A percentile compares a stretch with the other conserved stretches of the same genome.
These are phyloP conservation scores for Cladosporium velox DNA, from an alignment of 2,329 filamentous ascomycete genomes.

Conservation along the genomic window DNA sequence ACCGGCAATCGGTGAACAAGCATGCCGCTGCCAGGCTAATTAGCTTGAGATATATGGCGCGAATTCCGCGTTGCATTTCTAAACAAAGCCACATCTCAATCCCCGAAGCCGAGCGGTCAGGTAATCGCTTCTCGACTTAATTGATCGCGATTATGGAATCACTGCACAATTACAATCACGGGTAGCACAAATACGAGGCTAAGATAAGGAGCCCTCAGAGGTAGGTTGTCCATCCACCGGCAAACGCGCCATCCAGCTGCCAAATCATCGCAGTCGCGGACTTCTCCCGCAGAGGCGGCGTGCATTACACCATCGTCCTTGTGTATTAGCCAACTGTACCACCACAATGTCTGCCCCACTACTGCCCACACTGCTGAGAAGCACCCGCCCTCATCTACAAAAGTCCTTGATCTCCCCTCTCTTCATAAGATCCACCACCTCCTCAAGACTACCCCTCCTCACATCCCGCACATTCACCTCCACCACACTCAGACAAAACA, in stretches of 20 bases:
- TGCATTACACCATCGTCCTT: constrained; percentile 1
- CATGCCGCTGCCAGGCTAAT: not conserved
- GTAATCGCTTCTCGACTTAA: not conserved
- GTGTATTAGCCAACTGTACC: constrained; percentile 1
- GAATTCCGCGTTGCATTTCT: constrained; percentile 8
- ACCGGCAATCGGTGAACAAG: not conserved
- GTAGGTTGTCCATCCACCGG: not conserved
- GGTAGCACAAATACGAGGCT: not conserved
- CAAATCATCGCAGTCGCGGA: not conserved
- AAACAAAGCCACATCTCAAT: not conserved
- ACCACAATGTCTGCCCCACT: constrained; percentile 18
- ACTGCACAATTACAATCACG: not conserved
- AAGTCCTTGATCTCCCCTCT: constrained; percentile 7
- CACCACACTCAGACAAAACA: constrained; percentile 23
- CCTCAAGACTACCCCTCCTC: not conserved
- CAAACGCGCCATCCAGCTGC: not conserved
- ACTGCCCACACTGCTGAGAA: constrained; percentile 10
- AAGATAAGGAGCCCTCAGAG: not conserved
- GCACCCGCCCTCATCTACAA: constrained; percentile 9
- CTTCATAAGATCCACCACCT: not conserved
- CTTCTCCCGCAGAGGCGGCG: not conserved
- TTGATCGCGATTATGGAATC: not conserved
- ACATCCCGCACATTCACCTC: constrained; percentile 5
- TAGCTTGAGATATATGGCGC: not conserved
- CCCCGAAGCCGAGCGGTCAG: not conserved